Evolutionary conservation across 352 stramenopile species (phyloP).

Genomic region (Pythium graminicola): DNA sequence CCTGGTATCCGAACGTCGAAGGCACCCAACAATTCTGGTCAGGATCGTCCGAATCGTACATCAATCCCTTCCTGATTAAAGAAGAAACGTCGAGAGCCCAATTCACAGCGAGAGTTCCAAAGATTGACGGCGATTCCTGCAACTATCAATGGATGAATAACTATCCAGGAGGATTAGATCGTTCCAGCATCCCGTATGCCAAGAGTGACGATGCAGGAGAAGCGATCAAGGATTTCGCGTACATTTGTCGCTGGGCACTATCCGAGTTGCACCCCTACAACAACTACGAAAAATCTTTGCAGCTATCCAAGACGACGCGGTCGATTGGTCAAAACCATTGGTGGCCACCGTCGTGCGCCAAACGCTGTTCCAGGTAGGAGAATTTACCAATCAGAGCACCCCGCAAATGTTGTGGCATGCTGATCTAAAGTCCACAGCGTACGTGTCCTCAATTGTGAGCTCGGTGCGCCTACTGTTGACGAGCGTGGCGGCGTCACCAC

Average conservation of each 20-base stretch:
- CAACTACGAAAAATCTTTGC: conserved; percentile 7
- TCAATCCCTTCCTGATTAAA: conserved; percentile 39
- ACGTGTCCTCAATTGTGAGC: not conserved
- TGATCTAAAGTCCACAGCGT: not conserved
- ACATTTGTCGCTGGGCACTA: not conserved
- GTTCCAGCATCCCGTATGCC: conserved; percentile 8
- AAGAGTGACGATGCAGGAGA: not conserved
- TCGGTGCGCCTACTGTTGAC: not conserved
- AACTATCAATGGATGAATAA: conserved; percentile 7
- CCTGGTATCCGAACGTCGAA: conserved; percentile 32
- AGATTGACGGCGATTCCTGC: conserved; percentile 9
- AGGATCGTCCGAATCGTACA: conserved; percentile 6
- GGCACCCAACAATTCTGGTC: conserved; percentile 28
- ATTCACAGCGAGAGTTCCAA: conserved; percentile 33
- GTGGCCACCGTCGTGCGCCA: conserved; percentile 2
- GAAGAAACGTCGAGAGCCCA: conserved; percentile 16
- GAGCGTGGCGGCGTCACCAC: not conserved
- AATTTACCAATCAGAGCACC: not conserved
- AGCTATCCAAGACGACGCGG: not conserved
- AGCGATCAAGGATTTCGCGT: conserved; percentile 1
- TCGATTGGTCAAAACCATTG: conserved; percentile 2
- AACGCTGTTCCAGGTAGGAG: conserved; percentile 7
- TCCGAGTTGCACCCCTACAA: conserved; percentile 1
- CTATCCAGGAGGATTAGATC: not conserved
- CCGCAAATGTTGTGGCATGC: conserved; percentile 1